phyloP scores from a whole-genome alignment of 257 asterid species.

The Solanum tarijense region DNA sequence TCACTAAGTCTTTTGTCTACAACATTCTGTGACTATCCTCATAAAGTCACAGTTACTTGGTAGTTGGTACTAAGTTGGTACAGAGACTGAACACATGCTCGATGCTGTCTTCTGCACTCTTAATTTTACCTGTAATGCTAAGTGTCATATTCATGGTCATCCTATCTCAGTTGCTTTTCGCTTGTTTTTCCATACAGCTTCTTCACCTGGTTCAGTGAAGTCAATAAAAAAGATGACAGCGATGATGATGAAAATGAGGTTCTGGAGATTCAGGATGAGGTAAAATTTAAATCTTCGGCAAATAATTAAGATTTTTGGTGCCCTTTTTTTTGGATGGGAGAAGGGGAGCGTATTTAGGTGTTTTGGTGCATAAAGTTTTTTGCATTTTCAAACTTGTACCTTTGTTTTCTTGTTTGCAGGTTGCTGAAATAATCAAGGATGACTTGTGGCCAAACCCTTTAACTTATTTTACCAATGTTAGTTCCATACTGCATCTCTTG shows the following conservation, averaged over 20 bases:
- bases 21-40: not conserved
- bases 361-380: not conserved
- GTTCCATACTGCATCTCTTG: conserved; percentile 1
- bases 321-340: not conserved
- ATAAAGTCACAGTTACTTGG: not conserved
- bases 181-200: conserved; percentile 45
- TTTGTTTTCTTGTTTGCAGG: conserved; percentile 19
- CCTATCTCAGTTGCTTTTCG: not conserved
- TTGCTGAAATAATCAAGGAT: conserved; percentile 73
- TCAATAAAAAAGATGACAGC: conserved; percentile 52
- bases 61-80: not conserved
- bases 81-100: not conserved
- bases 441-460: conserved; percentile 74
- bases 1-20: not conserved
- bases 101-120: not conserved
- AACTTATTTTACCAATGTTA: conserved; percentile 44
- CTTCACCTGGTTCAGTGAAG: conserved; percentile 73
- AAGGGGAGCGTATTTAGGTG: not conserved
- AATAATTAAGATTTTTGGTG: not conserved
- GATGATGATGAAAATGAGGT: conserved; percentile 34
- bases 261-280: conserved; percentile 68
- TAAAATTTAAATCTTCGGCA: conserved; percentile 3
- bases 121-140: not conserved
- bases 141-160: not conserved
- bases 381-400: not conserved